Percentiles rank a stretch among this genome's conserved stretches.
phyloP scores from a whole-genome alignment of 805 yeast genomes.

The Kregervanrija pseudodelftensis region DNA sequence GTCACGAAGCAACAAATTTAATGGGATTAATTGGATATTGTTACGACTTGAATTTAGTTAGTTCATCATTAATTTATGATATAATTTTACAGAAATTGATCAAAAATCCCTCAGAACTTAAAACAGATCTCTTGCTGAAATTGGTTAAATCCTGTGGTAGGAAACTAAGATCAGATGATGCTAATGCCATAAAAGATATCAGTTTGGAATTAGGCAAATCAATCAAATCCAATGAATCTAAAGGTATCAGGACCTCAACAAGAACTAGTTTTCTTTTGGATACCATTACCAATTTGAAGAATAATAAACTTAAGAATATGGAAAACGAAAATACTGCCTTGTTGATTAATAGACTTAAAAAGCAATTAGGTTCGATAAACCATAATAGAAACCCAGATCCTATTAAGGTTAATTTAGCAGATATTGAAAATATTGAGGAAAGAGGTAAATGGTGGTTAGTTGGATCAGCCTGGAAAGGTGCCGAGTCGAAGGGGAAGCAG shows the following conservation, averaged over 20 bases:
- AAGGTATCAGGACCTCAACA: constrained; percentile 34
- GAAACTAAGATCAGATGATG: constrained; percentile 86
- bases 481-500: constrained; percentile 2
- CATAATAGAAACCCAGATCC: constrained; percentile 56
- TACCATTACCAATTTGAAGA: constrained; percentile 76
- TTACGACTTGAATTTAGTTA: constrained; percentile 70
- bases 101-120: constrained; percentile 49
- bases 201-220: constrained; percentile 49
- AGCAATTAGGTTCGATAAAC: constrained; percentile 49
- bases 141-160: constrained; percentile 72
- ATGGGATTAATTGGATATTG: constrained; percentile 69
- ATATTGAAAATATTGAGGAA: constrained; percentile 66
- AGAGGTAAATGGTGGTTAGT: constrained; percentile 99
- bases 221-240: constrained; percentile 30
- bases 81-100: constrained; percentile 40
- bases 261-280: constrained; percentile 82
- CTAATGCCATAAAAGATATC: constrained; percentile 75
- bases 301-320: constrained; percentile 60
- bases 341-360: constrained; percentile 52
- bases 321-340: constrained; percentile 47
- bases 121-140: constrained; percentile 71
- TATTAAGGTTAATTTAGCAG: constrained; percentile 74
- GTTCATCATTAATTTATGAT: constrained; percentile 72
- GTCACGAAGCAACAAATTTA: constrained; percentile 42
- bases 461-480: constrained; percentile 95